phyloP scores from a whole-genome alignment of 2,329 filamentous ascomycete genomes.

The Chaetoscypha palmicola region DNA sequence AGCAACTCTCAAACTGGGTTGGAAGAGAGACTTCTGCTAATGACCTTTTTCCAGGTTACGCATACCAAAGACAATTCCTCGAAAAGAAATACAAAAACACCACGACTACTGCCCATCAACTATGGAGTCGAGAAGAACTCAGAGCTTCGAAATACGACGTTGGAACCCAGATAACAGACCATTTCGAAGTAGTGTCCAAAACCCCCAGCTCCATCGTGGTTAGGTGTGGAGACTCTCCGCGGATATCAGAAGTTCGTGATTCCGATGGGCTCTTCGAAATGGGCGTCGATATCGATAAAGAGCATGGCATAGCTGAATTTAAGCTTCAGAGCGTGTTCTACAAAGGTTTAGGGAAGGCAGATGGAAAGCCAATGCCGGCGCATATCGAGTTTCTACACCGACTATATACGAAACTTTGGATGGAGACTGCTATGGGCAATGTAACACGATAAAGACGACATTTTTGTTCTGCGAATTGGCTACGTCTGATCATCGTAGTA shows the following conservation, averaged over 20 bases:
- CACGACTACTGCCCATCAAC: slow-evolving; percentile 49
- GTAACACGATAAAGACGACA: no score
- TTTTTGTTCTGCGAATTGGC: no score
- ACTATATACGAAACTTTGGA: slow-evolving; percentile 49
- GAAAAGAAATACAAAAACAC: slow-evolving; percentile 49
- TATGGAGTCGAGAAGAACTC: slow-evolving; percentile 54
- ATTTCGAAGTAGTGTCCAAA: slow-evolving; percentile 65
- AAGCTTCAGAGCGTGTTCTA: slow-evolving; percentile 58
- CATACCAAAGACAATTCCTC: slow-evolving; percentile 50
- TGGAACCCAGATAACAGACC: slow-evolving; percentile 60
- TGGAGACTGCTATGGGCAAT: slow-evolving; percentile 42
- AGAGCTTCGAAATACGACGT: slow-evolving; percentile 49
- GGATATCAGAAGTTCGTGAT: slow-evolving; percentile 46
- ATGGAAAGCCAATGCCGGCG: slow-evolving; percentile 37
- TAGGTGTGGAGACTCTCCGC: slow-evolving; percentile 59
- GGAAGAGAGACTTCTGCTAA: no score
- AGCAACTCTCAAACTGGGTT: not conserved
- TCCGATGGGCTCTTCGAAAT: slow-evolving; percentile 64
- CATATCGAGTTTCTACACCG: slow-evolving; percentile 44
- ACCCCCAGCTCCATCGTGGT: slow-evolving; percentile 53
- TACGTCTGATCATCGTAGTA: no score
- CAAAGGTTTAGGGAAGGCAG: slow-evolving; percentile 41
- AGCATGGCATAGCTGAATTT: slow-evolving; percentile 57
- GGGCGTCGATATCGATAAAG: slow-evolving; percentile 51
- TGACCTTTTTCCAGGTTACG: slow-evolving; percentile 39